Conservation (phyloP, 2,329 filamentous ascomycete species). For the Xylariales sp. region DNA sequence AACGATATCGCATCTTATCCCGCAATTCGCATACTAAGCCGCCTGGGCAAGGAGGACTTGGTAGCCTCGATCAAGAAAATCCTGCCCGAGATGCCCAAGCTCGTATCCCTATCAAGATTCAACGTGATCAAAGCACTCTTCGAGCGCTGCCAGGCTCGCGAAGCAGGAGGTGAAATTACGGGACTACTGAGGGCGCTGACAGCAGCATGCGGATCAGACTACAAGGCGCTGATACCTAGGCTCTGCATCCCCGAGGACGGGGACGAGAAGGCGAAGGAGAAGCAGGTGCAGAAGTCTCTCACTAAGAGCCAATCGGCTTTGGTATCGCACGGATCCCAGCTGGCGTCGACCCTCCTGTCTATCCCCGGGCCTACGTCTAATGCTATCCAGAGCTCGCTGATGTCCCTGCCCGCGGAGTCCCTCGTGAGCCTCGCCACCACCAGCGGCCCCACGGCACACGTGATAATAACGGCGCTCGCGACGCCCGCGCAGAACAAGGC, state of each 20-base stretch:
- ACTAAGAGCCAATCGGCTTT: slow-evolving; percentile 54
- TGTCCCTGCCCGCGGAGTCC: slow-evolving; percentile 50
- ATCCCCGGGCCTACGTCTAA: slow-evolving; percentile 65
- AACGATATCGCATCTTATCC: slow-evolving; percentile 92
- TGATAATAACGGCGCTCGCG: slow-evolving; percentile 46
- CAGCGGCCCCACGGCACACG: slow-evolving; percentile 43
- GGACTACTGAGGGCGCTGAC: slow-evolving; percentile 43
- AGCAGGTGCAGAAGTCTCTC: slow-evolving; percentile 29
- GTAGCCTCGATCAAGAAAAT: slow-evolving; percentile 68
- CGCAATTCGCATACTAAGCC: slow-evolving; percentile 74
- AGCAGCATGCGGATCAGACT: slow-evolving; percentile 41
- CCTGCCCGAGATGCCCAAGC: slow-evolving; percentile 63
- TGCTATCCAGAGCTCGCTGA: slow-evolving; percentile 69
- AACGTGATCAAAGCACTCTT: slow-evolving; percentile 78
- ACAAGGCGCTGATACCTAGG: slow-evolving; percentile 42
- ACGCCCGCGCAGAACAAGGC: slow-evolving; percentile 42
- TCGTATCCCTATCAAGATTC: slow-evolving; percentile 72
- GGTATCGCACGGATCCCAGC: slow-evolving; percentile 69
- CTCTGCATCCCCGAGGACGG: slow-evolving; percentile 40
- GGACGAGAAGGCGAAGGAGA: slow-evolving; percentile 25
- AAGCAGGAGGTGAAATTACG: slow-evolving; percentile 48
- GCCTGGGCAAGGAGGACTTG: slow-evolving; percentile 83
- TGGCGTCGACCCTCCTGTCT: slow-evolving; percentile 74
- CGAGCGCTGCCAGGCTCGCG: slow-evolving; percentile 72
- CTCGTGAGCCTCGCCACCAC: slow-evolving; percentile 61